Evolutionary conservation across 2,329 filamentous ascomycete species (phyloP), one percentile per base, ranked within the genome.

Genomic region (Fusarium illudens): DNA sequence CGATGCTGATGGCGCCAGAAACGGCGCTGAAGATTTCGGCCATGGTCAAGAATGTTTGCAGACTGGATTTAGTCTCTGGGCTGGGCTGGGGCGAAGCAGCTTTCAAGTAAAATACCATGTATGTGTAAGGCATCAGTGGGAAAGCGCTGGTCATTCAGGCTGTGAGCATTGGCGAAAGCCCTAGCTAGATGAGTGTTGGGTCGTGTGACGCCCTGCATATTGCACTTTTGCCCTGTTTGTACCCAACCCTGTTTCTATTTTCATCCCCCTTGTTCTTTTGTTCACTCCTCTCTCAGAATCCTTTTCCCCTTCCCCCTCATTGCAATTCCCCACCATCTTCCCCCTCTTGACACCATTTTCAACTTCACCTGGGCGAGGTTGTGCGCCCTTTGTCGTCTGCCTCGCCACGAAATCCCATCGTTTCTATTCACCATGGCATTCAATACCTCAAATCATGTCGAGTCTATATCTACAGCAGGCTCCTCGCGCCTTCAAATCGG

Each of bases 1-100:
- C 78, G 3, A 82, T 59, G 37, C 77, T 76, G 8, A 79, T 62
- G 1, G 73, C 77, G n/a, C 77, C 70, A 17, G 75, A 54, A 12
- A 75, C 64, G 3, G 56, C 50, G 17, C 71, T 59, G 44, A 76
- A 76, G 11, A 60, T 19, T 2, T 63, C 50, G 0, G 60, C 25
- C 44, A 65, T 64, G 2, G 10, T 22, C 17, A 33, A 2, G 1
- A 22, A 15, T 6, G 19, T 9, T 9, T 2, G 1, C 4, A 15
- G 7, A 4, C 19, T 22, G 7, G 10, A 42, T 1, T 42, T 42
- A 13, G 19, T 0, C 3, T 2, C 1, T 13, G 22, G 3, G 0
- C 1, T 22, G 1, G 37, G 2, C 12, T 10, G 12, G 2, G 37
- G 19, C 10, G 12, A 42, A 20, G 1, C 17, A 4, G 2, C 13